phyloP scores from a whole-genome alignment of 2,329 filamentous ascomycete genomes.

The Fusarium sp. region DNA sequence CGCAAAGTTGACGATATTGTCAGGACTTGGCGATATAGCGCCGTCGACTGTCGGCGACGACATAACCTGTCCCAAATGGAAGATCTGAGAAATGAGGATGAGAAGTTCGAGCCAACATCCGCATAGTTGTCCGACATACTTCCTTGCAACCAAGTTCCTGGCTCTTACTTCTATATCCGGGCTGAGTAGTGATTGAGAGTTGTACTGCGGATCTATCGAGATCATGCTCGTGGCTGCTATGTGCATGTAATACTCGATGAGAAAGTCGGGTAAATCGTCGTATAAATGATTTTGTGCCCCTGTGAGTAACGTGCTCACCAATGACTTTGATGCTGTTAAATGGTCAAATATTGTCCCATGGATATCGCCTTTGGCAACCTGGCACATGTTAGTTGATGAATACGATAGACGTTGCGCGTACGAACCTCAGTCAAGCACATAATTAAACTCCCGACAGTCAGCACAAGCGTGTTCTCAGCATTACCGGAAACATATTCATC shows the following conservation, averaged over 20 bases:
- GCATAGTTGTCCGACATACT: constrained; percentile 53
- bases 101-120: constrained; percentile 56
- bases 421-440: constrained; percentile 60
- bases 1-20: constrained; percentile 58
- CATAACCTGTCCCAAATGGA: constrained; percentile 57
- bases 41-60: constrained; percentile 48
- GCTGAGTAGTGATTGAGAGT: constrained; percentile 48
- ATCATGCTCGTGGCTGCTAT: constrained; percentile 61
- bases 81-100: constrained; percentile 53
- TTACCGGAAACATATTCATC: constrained; percentile 50
- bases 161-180: constrained; percentile 48
- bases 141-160: constrained; percentile 43
- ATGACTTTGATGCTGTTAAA: constrained; percentile 56
- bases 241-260: constrained; percentile 62
- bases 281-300: constrained; percentile 49
- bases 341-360: constrained; percentile 60
- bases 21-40: constrained; percentile 48
- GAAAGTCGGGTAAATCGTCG: constrained; percentile 56
- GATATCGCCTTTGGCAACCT: constrained; percentile 57
- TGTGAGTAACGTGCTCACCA: constrained; percentile 53
- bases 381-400: background rate
- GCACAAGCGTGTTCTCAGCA: constrained; percentile 51
- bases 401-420: background rate
- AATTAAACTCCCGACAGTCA: constrained; percentile 58
- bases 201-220: constrained; percentile 52